phyloP scores from a whole-genome alignment of 345 rosid species.

The Ceriops decandra region DNA sequence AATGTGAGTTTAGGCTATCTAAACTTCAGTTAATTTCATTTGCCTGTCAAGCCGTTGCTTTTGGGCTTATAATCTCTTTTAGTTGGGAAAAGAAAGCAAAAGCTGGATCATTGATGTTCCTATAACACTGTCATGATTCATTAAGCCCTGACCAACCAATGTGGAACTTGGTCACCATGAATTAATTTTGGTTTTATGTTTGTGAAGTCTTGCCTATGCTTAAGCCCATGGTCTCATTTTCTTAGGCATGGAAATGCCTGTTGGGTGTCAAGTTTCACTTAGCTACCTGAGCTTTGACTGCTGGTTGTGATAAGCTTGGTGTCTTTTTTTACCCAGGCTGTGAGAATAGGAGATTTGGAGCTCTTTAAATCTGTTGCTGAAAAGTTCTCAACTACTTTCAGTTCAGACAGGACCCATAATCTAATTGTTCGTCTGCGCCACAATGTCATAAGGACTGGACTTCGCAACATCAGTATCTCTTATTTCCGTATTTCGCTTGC shows the following conservation, averaged over 20 bases:
- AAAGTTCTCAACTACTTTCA: constrained; percentile 58
- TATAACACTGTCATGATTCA: neutral
- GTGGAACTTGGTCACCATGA: neutral
- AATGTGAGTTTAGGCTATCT: constrained; percentile 49
- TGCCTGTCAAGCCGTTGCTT: neutral
- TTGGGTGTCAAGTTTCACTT: neutral
- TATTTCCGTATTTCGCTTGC: constrained; percentile 65
- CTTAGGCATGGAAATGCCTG: neutral
- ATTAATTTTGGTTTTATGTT: neutral
- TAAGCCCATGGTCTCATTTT: neutral
- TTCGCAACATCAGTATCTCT: constrained; percentile 72
- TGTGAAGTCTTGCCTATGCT: neutral
- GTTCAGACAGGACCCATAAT: constrained; percentile 56
- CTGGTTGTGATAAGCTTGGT: neutral
- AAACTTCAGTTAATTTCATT: neutral
- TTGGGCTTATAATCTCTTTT: too few species aligned
- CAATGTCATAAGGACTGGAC: constrained; percentile 79
- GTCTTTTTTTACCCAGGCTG: constrained; percentile 48
- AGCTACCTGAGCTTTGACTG: constrained; percentile 1
- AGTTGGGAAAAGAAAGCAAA: neutral
- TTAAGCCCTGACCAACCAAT: neutral
- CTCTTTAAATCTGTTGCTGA: constrained; percentile 68
- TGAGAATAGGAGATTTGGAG: constrained; percentile 86
- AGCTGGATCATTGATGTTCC: neutral
- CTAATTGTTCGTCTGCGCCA: constrained; percentile 70